Conservation (phyloP, 2,329 filamentous ascomycete genomes). For the Aspergillus thermomutatus region DNA sequence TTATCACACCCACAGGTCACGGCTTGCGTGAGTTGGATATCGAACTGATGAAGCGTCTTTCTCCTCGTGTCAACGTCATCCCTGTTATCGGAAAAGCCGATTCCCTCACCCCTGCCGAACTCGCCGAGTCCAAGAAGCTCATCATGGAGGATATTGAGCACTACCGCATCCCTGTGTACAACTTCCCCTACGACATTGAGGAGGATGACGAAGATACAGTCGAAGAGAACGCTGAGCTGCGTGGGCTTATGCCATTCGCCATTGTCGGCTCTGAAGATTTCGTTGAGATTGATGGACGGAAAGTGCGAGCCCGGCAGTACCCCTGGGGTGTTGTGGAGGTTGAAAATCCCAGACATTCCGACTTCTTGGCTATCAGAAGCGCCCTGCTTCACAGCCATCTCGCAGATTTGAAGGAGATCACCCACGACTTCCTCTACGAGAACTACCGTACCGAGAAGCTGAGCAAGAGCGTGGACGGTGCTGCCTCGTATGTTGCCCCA, state of each 20-base stretch:
- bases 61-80: constrained; percentile 96
- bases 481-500: constrained; percentile 68
- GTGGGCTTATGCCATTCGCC: constrained; percentile 97
- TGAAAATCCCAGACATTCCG: constrained; percentile 97
- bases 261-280: constrained; percentile 97
- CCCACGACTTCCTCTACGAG: constrained; percentile 99
- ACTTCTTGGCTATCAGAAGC: constrained; percentile 95
- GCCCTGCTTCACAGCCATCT: constrained; percentile 96
- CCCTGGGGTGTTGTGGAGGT: constrained; percentile 99
- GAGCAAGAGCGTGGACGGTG: constrained; percentile 95
- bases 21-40: constrained; percentile 98
- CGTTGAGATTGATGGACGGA: constrained; percentile 87
- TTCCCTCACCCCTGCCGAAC: constrained; percentile 90
- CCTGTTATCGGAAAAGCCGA: constrained; percentile 98
- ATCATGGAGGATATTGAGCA: constrained; percentile 99
- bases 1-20: constrained; percentile 97
- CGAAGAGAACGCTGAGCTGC: constrained; percentile 96
- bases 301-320: constrained; percentile 93
- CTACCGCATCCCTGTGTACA: constrained; percentile 99
- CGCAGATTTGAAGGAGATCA: constrained; percentile 98
- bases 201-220: constrained; percentile 99
- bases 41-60: constrained; percentile 98
- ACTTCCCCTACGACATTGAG: constrained; percentile 99
- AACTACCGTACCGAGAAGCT: constrained; percentile 99
- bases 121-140: constrained; percentile 98